phyloP scores from a whole-genome alignment of 2,329 filamentous ascomycete species.

The Neospermospora avenae region DNA sequence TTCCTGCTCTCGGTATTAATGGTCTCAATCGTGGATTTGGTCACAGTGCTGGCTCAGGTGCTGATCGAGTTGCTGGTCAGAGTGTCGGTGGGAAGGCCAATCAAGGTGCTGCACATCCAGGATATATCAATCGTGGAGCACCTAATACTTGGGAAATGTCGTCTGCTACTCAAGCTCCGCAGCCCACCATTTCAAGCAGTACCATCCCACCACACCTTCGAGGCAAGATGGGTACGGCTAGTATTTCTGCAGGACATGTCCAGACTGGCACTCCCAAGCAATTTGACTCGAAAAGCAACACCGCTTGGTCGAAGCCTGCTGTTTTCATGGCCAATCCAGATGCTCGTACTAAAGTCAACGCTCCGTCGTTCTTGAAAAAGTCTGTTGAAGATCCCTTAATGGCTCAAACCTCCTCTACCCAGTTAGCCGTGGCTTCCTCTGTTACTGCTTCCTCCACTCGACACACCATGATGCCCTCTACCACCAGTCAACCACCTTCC shows the following conservation, averaged over 20 bases:
- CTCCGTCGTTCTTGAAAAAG: no score
- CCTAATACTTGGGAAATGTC: background rate
- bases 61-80: background rate
- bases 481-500: background rate
- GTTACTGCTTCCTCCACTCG: no score
- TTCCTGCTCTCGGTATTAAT: background rate
- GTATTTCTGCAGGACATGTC: no score
- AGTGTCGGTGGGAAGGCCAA: background rate
- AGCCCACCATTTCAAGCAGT: background rate
- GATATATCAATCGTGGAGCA: background rate
- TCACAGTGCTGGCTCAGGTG: background rate
- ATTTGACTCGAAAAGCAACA: no score
- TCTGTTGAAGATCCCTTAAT: no score
- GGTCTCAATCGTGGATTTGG: background rate
- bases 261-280: no score
- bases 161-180: background rate
- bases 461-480: background rate
- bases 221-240: background rate
- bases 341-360: no score
- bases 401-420: no score
- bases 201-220: background rate
- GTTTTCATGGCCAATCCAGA: no score
- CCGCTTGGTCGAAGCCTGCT: no score
- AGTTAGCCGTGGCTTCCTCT: no score
- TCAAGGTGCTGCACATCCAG: background rate